These are phyloP conservation scores for Tylopilus cervinicoccineus DNA, from an alignment of 768 basidiomycete genomes.

Conservation along the genomic window DNA sequence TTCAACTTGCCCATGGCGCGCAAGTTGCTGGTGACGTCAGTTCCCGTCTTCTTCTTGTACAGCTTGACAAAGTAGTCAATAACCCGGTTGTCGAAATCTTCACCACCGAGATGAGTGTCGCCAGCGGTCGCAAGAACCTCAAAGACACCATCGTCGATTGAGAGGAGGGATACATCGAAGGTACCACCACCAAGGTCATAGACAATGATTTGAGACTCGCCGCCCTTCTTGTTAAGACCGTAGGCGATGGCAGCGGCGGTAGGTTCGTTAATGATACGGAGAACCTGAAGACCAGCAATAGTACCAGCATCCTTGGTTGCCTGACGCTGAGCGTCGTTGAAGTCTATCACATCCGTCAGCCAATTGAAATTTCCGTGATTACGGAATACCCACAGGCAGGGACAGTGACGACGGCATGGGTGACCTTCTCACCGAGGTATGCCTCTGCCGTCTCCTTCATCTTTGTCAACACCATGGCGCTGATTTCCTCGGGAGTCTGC, in stretches of 20 bases:
- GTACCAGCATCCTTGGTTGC: conserved; percentile 98
- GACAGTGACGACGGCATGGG: conserved; percentile 97
- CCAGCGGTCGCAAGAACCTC: conserved; percentile 89
- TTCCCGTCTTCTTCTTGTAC: conserved; percentile 91
- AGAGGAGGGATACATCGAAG: conserved; percentile 96
- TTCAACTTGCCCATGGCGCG: conserved; percentile 88
- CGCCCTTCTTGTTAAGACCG: conserved; percentile 94
- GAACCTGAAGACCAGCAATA: conserved; percentile 90
- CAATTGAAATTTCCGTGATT: background rate
- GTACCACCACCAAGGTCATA: conserved; percentile 99
- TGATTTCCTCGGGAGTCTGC: conserved; percentile 90
- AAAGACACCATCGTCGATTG: conserved; percentile 91
- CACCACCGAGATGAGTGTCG: conserved; percentile 93
- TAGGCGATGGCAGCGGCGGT: conserved; percentile 98
- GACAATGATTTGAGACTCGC: conserved; percentile 94
- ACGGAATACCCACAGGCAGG: conserved; percentile 70
- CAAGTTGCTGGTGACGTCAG: conserved; percentile 74
- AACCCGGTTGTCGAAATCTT: conserved; percentile 93
- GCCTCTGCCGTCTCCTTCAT: conserved; percentile 99
- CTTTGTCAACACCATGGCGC: conserved; percentile 92
- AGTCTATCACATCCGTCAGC: conserved; percentile 58
- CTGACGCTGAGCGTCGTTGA: conserved; percentile 99
- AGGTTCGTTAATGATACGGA: conserved; percentile 97
- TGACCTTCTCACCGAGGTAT: conserved; percentile 93
- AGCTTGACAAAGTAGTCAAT: conserved; percentile 86